A percentile compares a stretch with the other conserved stretches of the same genome.
Evolutionary conservation across 2,329 filamentous ascomycete species (phyloP).

Genomic region (Pseudocercospora fijiensis): DNA sequence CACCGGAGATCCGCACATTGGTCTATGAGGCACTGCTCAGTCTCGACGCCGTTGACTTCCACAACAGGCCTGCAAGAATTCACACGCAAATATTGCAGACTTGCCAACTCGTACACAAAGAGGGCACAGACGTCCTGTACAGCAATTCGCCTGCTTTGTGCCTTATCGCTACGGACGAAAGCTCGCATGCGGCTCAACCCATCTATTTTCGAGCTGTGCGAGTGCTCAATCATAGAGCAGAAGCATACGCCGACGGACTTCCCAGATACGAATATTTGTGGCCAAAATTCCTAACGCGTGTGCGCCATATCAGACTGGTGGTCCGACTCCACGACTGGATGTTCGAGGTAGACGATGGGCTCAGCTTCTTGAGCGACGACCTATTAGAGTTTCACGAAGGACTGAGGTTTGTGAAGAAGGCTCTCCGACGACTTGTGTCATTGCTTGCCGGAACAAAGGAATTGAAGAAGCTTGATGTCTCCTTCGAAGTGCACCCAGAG

Average conservation of each 20-base stretch:
- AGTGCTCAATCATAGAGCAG: too few species aligned
- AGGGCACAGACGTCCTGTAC: slow-evolving; percentile 20
- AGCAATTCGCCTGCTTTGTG: neutral
- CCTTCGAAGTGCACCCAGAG: neutral
- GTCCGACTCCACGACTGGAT: neutral
- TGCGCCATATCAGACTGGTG: neutral
- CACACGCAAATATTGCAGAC: slow-evolving; percentile 19
- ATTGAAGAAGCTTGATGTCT: neutral
- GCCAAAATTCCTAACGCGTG: neutral
- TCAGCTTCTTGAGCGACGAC: too few species aligned
- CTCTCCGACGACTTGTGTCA: neutral
- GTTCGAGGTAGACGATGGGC: too few species aligned
- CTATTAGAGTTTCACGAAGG: neutral
- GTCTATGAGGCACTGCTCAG: slow-evolving; percentile 26
- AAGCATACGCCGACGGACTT: too few species aligned
- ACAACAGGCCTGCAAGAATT: neutral
- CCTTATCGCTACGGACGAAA: neutral
- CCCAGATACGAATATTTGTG: neutral
- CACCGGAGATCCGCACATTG: slow-evolving; percentile 26
- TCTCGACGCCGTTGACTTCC: neutral
- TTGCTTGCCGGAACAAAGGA: neutral
- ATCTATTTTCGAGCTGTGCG: too few species aligned
- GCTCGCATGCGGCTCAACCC: too few species aligned
- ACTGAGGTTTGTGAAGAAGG: neutral
- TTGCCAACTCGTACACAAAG: slow-evolving; percentile 23